phyloP scores from a whole-genome alignment of 2,329 filamentous ascomycete genomes.

The Fusarium acutatum region DNA sequence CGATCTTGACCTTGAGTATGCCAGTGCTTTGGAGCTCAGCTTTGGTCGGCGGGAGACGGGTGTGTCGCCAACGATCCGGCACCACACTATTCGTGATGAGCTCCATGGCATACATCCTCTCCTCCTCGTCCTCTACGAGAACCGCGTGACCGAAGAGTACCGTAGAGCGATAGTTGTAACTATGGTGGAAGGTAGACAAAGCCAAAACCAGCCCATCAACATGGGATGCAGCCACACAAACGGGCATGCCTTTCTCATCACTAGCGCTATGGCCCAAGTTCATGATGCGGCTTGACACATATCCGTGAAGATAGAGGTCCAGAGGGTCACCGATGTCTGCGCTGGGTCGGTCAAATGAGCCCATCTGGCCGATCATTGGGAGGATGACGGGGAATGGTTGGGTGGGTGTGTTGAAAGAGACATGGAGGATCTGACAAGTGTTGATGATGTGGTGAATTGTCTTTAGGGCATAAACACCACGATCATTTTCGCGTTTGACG shows the following conservation, averaged over 20 bases:
- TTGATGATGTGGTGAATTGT: slow-evolving; percentile 82
- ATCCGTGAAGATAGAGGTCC: slow-evolving; percentile 85
- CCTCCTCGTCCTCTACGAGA: slow-evolving; percentile 70
- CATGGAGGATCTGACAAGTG: slow-evolving; percentile 75
- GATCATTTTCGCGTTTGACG: slow-evolving; percentile 71
- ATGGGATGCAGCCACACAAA: slow-evolving; percentile 77
- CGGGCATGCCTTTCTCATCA: slow-evolving; percentile 63
- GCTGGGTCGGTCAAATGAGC: slow-evolving; percentile 71
- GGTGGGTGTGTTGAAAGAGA: slow-evolving; percentile 74
- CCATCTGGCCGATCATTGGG: slow-evolving; percentile 88
- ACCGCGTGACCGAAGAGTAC: slow-evolving; percentile 78
- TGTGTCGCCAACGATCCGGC: slow-evolving; percentile 72
- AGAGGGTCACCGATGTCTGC: slow-evolving; percentile 70
- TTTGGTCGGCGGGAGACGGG: slow-evolving; percentile 73
- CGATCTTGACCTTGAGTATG: slow-evolving; percentile 74
- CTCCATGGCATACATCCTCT: slow-evolving; percentile 82
- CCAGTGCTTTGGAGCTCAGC: slow-evolving; percentile 80
- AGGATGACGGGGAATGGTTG: slow-evolving; percentile 79
- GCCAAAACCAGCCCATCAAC: slow-evolving; percentile 83
- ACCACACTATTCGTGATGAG: slow-evolving; percentile 80
- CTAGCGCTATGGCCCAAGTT: slow-evolving; percentile 58
- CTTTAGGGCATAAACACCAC: slow-evolving; percentile 74
- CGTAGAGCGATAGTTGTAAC: slow-evolving; percentile 87
- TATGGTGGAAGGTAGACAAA: slow-evolving; percentile 81
- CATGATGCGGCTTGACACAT: slow-evolving; percentile 81